phyloP scores from a whole-genome alignment of 805 yeast genomes.

The Yarrowia bubula region DNA sequence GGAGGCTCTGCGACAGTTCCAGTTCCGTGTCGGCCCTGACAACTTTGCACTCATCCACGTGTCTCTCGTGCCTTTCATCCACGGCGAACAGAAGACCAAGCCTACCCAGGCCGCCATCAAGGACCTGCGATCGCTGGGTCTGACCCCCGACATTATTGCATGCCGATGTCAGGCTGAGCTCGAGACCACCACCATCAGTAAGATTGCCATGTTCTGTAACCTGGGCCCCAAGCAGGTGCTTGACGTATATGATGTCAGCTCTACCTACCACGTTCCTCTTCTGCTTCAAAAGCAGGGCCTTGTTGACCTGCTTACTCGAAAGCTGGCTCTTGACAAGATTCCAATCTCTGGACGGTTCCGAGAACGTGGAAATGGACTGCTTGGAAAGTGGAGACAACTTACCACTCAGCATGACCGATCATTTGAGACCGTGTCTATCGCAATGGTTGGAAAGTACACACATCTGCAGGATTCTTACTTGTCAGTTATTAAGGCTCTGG shows the following conservation, averaged over 20 bases:
- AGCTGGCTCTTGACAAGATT: conserved; percentile 59
- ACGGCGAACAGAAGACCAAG: conserved; percentile 98
- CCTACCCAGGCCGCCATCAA: conserved; percentile 99
- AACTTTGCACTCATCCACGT: conserved; percentile 96
- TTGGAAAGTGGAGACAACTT: conserved; percentile 74
- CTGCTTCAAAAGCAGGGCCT: conserved; percentile 83
- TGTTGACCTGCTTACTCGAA: conserved; percentile 66
- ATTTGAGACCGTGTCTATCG: conserved; percentile 85
- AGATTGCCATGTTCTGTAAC: conserved; percentile 98
- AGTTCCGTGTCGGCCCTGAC: conserved; percentile 91
- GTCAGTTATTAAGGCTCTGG: conserved; percentile 91
- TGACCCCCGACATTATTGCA: conserved; percentile 95
- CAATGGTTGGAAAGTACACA: conserved; percentile 96
- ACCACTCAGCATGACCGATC: conserved; percentile 81
- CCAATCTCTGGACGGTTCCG: conserved; percentile 50
- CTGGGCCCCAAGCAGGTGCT: conserved; percentile 98
- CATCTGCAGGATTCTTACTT: conserved; percentile 91
- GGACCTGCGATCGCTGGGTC: conserved; percentile 92
- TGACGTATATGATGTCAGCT: conserved; percentile 94
- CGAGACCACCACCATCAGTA: conserved; percentile 81
- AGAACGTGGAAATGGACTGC: conserved; percentile 64
- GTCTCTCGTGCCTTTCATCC: conserved; percentile 94
- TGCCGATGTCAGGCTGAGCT: conserved; percentile 89
- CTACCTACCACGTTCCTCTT: conserved; percentile 96
- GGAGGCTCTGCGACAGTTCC: conserved; percentile 98